Evolutionary conservation across 306 rosid species (phyloP).

Genomic region (Lupinus albus): DNA sequence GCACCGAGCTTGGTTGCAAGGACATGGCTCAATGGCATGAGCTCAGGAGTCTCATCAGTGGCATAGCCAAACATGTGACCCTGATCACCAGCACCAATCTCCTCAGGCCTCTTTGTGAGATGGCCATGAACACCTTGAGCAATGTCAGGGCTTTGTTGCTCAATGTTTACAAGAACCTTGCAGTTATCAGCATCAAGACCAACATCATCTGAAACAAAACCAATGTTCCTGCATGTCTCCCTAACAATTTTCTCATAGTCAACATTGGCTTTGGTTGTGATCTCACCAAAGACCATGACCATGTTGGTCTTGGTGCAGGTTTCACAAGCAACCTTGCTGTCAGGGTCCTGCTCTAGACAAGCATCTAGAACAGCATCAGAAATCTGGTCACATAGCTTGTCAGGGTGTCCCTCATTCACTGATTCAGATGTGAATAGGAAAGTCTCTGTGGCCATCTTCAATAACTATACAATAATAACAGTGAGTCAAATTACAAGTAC

Average conservation of each 20-base stretch:
- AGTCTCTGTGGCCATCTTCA: slow-evolving; percentile 41
- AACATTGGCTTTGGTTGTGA: slow-evolving; percentile 53
- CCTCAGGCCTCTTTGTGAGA: slow-evolving; percentile 48
- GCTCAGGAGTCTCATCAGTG: slow-evolving; percentile 51
- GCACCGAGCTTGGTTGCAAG: slow-evolving; percentile 58
- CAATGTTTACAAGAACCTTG: slow-evolving; percentile 52
- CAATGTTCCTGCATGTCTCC: slow-evolving; percentile 49
- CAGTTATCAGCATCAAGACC: slow-evolving; percentile 57
- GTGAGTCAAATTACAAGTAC: neutral
- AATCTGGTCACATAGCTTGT: slow-evolving; percentile 59
- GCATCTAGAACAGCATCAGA: slow-evolving; percentile 54
- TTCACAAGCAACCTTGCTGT: slow-evolving; percentile 55
- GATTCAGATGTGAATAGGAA: slow-evolving; percentile 57
- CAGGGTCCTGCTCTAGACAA: slow-evolving; percentile 51
- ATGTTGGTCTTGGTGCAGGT: slow-evolving; percentile 56
- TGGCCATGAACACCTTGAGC: slow-evolving; percentile 56
- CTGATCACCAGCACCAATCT: slow-evolving; percentile 53
- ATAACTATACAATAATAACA: slow-evolving; percentile 6
- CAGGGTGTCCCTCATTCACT: slow-evolving; percentile 60
- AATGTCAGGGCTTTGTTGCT: slow-evolving; percentile 54
- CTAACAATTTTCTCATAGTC: slow-evolving; percentile 53
- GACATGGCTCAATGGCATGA: slow-evolving; percentile 55
- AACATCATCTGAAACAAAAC: slow-evolving; percentile 53
- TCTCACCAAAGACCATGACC: slow-evolving; percentile 57
- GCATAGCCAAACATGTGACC: slow-evolving; percentile 58